Evolutionary conservation across 139 green algal species (phyloP).

Genomic region (Micractinium conductrix): DNA sequence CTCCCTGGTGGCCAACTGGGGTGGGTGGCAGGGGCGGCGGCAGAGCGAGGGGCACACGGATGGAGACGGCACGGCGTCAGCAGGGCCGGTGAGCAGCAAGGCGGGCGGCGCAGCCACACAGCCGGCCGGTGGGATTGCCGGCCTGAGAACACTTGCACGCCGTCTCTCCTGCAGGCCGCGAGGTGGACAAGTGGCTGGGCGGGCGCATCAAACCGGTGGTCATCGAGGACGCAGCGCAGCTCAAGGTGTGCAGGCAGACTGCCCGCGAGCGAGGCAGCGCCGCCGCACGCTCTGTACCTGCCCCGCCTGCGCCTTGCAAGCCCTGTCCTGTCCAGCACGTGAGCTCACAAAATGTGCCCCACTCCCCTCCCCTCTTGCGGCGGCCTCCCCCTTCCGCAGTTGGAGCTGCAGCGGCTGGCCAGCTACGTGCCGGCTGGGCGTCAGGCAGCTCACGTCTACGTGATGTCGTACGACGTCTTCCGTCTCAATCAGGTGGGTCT

Average conservation of each 20-base stretch:
- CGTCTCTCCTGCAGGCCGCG: conserved; percentile 73
- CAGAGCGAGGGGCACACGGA: too few species aligned
- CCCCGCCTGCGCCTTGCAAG: too few species aligned
- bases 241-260: conserved; percentile 27
- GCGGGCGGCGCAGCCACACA: too few species aligned
- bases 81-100: too few species aligned
- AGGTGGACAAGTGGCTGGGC: conserved; percentile 75
- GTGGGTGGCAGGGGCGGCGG: too few species aligned
- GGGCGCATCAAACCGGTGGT: conserved; percentile 42
- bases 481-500: conserved; percentile 72
- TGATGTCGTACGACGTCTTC: conserved; percentile 94
- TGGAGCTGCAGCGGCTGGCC: conserved; percentile 16
- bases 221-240: conserved; percentile 16
- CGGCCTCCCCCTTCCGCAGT: not conserved
- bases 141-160: conserved; percentile 85
- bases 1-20: conserved; percentile 96
- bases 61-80: too few species aligned
- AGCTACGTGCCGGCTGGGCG: conserved; percentile 24
- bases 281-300: too few species aligned
- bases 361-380: too few species aligned
- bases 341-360: too few species aligned
- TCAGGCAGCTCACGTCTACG: not conserved
- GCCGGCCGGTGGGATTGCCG: too few species aligned
- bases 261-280: too few species aligned
- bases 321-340: too few species aligned